These are phyloP conservation scores for Coemansia sp. DNA, from an alignment of 192 early-diverging fungal species.

Conservation along the genomic window DNA sequence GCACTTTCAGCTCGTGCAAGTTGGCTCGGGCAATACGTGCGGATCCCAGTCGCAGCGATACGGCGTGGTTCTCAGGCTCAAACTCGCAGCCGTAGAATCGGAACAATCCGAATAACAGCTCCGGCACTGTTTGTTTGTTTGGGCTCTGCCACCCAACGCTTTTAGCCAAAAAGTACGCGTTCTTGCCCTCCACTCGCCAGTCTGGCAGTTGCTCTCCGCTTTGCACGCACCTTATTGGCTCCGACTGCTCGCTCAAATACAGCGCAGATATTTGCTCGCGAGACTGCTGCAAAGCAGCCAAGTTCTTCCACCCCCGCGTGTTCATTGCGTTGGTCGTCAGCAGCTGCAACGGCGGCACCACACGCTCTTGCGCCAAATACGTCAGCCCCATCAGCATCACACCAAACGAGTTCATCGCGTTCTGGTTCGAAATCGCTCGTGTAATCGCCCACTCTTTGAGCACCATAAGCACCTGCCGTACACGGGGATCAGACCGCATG, in stretches of 20 bases:
- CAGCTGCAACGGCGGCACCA: slow-evolving; percentile 47
- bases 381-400: slow-evolving; percentile 45
- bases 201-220: background rate
- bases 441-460: slow-evolving; percentile 33
- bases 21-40: slow-evolving; percentile 19
- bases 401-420: slow-evolving; percentile 39
- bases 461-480: slow-evolving; percentile 19
- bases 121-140: slow-evolving; percentile 16
- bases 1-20: slow-evolving; percentile 19
- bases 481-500: slow-evolving; percentile 23
- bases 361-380: slow-evolving; percentile 27
- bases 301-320: slow-evolving; percentile 2
- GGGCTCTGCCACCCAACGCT: slow-evolving; percentile 22
- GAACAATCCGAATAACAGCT: slow-evolving; percentile 35
- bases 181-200: slow-evolving; percentile 10
- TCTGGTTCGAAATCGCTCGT: slow-evolving; percentile 13
- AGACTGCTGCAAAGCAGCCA: slow-evolving; percentile 7
- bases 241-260: slow-evolving; percentile 3
- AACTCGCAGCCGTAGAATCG: slow-evolving; percentile 32
- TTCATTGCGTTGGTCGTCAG: slow-evolving; percentile 7
- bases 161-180: slow-evolving; percentile 12
- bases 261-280: slow-evolving; percentile 4
- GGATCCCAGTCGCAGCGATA: slow-evolving; percentile 36
- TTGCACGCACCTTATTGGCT: slow-evolving; percentile 8
- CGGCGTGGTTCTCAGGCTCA: slow-evolving; percentile 23